Evolutionary conservation across 495 filamentous ascomycete genomes (phyloP).

Genomic region (Echria macrotheca): DNA sequence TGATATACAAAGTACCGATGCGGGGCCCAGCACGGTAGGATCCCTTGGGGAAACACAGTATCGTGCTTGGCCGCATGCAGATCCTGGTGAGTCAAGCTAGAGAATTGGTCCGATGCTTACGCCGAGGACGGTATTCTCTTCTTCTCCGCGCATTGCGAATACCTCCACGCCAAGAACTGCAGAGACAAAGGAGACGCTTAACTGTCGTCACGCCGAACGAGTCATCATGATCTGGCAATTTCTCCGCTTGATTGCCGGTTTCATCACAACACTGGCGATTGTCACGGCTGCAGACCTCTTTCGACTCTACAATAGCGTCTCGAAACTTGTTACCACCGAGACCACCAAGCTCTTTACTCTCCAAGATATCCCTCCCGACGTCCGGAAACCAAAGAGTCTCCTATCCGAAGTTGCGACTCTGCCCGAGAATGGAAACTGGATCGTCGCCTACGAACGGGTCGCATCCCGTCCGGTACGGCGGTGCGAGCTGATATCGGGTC

Average conservation of each 20-base stretch:
- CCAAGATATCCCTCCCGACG: neutral
- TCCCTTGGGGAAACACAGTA: too few relatives aligned
- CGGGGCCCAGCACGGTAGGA: too few relatives aligned
- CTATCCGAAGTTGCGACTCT: neutral
- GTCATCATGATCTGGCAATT: too few relatives aligned
- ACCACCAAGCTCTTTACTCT: neutral
- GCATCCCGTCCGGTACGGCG: constrained; percentile 13
- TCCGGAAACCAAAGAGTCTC: neutral
- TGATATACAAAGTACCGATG: too few relatives aligned
- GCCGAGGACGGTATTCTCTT: neutral
- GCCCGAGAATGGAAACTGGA: constrained; percentile 8
- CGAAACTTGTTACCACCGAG: neutral
- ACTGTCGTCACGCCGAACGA: neutral
- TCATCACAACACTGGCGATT: neutral
- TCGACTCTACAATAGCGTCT: constrained; percentile 3
- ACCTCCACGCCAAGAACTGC: neutral
- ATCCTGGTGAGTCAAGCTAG: neutral
- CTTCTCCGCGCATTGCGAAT: neutral
- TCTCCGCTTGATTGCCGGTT: too few relatives aligned
- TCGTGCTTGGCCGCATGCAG: too few relatives aligned
- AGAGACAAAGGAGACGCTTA: neutral
- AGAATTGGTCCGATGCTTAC: neutral
- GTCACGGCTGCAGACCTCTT: constrained; percentile 7
- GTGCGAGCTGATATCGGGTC: neutral
- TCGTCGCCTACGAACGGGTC: constrained; percentile 27